Base-by-base conservation (phyloP, 495 filamentous ascomycete genomes). In the Penicillium longicatenatum region DNA sequence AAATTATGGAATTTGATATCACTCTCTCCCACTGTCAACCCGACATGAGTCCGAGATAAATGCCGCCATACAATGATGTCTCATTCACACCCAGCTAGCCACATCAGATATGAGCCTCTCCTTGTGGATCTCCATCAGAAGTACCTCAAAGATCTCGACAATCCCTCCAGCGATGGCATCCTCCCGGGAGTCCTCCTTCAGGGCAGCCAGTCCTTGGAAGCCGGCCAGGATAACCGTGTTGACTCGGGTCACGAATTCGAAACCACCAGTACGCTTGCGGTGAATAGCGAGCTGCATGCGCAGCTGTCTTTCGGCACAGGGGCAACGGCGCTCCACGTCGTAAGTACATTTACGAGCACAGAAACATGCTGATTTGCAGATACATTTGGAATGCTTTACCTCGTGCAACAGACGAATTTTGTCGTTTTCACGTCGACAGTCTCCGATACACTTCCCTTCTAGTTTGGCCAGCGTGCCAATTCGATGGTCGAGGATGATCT, bases 231-330 rank as follows among this genome's bases (percentile, higher is more conserved):
- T 67, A 20, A 72, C 50, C 6, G 60, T 66, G 44, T 49, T 58
- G 31, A 63, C 69, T 30, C 73, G 70, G 17, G 52, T 57, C 1
- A 52, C 41, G 29, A 75, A 69, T 14, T 56, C 37, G 17, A 52
- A 58, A 6, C 39, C 26, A 0, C 66, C 64, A 24, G 53, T 42
- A 7, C 46, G 47, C 22, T 54, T 59, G 26, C 62, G 61, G 9
- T 58, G 58, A 52, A 62, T 60, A 12, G 61, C 57, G 20, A 65
- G 22, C 59, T 69, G 58, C n/a, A 73, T 56, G 16, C 70, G 74
- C 41, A 79, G 31, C 55, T 68, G 61, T 33, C 76, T 65, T 39
- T 69, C 69, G 1, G 74, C 62, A 50, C 76, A 79, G 26, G 70
- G 72, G 33, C 76, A 79, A 8, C 16, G 35, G 9, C 59, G 61